Conservation (phyloP, 2,329 filamentous ascomycete species). For the Dendryphion nanum region DNA sequence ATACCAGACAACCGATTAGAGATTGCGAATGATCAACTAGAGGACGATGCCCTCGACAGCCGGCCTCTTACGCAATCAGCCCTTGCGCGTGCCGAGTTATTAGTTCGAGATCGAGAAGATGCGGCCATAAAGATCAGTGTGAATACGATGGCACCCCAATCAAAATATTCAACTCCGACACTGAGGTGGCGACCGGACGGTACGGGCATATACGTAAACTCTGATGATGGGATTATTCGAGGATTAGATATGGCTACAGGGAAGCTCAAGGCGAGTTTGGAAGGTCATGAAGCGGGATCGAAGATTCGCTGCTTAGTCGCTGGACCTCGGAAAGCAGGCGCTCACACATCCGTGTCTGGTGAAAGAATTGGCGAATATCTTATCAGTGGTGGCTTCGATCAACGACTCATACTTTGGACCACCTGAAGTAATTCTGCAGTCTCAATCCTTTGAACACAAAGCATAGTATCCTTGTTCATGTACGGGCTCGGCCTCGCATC, state of each 20-base stretch:
- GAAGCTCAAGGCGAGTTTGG: slow-evolving; percentile 53
- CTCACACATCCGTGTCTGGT: background rate
- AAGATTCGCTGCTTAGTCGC: slow-evolving; percentile 61
- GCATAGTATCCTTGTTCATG: too few species aligned
- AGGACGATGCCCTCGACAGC: slow-evolving; percentile 5
- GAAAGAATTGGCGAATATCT: slow-evolving; percentile 47
- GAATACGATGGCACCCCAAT: slow-evolving; percentile 62
- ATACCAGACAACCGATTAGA: slow-evolving; percentile 1
- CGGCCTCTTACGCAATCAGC: slow-evolving; percentile 47
- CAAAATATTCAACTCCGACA: slow-evolving; percentile 61
- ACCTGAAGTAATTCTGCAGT: too few species aligned
- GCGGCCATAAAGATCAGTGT: slow-evolving; percentile 60
- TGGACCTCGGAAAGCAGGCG: slow-evolving; percentile 40
- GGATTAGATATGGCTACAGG: slow-evolving; percentile 60
- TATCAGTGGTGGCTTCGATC: slow-evolving; percentile 65
- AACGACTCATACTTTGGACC: slow-evolving; percentile 60
- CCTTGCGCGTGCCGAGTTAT: slow-evolving; percentile 51
- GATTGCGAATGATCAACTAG: slow-evolving; percentile 2
- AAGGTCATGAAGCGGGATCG: slow-evolving; percentile 55
- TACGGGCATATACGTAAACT: slow-evolving; percentile 62
- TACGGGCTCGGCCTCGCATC: too few species aligned
- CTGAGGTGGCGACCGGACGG: slow-evolving; percentile 62
- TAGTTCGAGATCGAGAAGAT: slow-evolving; percentile 56
- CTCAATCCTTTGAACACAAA: too few species aligned
- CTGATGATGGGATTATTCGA: slow-evolving; percentile 61